Conservation (phyloP, 495 filamentous ascomycete genomes). For the Chaetomium tenue region DNA sequence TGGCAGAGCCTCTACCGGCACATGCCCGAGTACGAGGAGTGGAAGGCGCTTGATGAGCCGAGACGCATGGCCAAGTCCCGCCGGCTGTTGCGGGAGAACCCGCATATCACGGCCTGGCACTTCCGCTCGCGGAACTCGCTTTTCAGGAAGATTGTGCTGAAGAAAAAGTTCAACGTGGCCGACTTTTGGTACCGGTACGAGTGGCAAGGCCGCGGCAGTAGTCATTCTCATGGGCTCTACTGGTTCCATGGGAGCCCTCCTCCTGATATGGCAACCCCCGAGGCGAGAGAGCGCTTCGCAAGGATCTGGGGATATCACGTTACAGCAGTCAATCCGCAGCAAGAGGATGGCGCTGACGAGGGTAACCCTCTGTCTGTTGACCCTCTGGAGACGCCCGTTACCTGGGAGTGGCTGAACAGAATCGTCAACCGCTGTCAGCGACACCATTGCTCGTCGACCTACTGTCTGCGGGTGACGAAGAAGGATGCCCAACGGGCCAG, state of each 20-base stretch:
- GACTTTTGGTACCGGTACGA: slow-evolving; percentile 16
- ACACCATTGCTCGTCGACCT: slow-evolving; percentile 4
- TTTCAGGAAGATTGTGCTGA: slow-evolving; percentile 11
- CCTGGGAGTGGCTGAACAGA: slow-evolving; percentile 9
- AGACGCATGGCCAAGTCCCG: too few species aligned
- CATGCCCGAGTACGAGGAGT: slow-evolving; percentile 8
- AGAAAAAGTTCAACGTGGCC: slow-evolving; percentile 6
- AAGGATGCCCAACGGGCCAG: slow-evolving; percentile 2
- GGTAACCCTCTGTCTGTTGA: slow-evolving; percentile 6
- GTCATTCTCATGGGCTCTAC: slow-evolving; percentile 12
- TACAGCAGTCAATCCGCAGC: slow-evolving; percentile 12
- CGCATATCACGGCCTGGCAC: slow-evolving; percentile 14
- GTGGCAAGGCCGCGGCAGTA: too few species aligned
- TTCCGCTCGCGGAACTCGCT: slow-evolving; percentile 4
- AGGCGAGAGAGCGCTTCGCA: slow-evolving; percentile 14
- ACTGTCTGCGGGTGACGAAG: slow-evolving; percentile 6
- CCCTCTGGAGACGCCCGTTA: slow-evolving; percentile 8
- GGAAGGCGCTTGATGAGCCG: slow-evolving; percentile 9
- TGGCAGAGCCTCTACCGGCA: slow-evolving; percentile 7
- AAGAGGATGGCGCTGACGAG: slow-evolving; percentile 11
- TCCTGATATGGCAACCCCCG: slow-evolving; percentile 10
- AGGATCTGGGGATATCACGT: slow-evolving; percentile 14
- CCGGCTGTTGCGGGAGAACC: slow-evolving; percentile 18
- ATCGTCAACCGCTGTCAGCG: slow-evolving; percentile 11
- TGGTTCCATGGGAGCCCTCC: not conserved